Evolutionary conservation across 495 filamentous ascomycete species (phyloP).

Genomic region (Symbiotaphrina buchneri): DNA sequence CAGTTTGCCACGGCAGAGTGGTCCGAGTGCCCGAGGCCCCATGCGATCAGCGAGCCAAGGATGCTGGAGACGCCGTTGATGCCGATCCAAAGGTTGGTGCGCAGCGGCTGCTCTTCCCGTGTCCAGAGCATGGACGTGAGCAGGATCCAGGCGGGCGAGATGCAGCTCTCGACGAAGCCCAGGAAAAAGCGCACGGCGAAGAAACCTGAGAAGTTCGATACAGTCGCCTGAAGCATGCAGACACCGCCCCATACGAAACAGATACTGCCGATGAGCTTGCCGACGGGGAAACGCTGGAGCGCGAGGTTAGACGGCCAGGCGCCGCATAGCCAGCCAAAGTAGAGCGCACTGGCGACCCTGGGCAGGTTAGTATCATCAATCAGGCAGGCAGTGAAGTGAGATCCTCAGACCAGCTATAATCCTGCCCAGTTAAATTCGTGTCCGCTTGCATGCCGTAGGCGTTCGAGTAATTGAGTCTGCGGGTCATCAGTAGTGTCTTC

Average conservation of each 20-base stretch:
- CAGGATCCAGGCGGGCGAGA: constrained; percentile 47
- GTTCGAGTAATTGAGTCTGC: no score
- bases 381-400: no score
- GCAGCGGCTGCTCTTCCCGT: constrained; percentile 38
- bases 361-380: no score
- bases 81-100: constrained; percentile 50
- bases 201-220: constrained; percentile 37
- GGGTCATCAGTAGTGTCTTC: no score
- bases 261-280: constrained; percentile 9
- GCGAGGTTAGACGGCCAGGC: no score
- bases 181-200: constrained; percentile 51
- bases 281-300: no score
- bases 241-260: constrained; percentile 28
- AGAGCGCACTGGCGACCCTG: no score
- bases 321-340: no score
- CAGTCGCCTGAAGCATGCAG: constrained; percentile 44
- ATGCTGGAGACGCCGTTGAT: constrained; percentile 44
- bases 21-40: constrained; percentile 42
- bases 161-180: constrained; percentile 41
- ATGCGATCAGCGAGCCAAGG: constrained; percentile 42
- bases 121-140: constrained; percentile 44
- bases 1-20: constrained; percentile 29
- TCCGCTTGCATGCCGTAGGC: no score
- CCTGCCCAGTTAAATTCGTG: no score
- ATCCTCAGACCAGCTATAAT: no score